These are phyloP conservation scores for Metschnikowia similis DNA, from an alignment of 805 yeast genomes.

Conservation along the genomic window DNA sequence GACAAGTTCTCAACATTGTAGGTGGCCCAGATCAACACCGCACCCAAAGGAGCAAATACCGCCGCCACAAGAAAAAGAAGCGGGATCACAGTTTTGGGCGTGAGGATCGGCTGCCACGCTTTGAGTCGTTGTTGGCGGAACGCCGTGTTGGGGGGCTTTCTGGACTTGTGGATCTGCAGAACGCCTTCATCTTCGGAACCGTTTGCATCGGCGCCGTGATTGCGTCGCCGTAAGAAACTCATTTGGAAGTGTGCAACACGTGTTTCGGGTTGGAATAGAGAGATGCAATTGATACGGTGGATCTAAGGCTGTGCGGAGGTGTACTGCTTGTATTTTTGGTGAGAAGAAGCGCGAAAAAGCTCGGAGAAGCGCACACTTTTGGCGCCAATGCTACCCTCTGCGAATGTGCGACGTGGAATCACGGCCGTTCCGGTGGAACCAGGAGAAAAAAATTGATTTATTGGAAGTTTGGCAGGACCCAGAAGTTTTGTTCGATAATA, in stretches of 20 bases:
- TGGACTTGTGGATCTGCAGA: constrained; percentile 23
- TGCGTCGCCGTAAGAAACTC: constrained; percentile 32
- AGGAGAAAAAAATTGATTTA: not conserved
- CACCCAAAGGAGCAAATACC: constrained; percentile 87
- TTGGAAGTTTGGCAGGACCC: too few species aligned
- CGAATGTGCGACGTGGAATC: not conserved
- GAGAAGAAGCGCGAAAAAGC: not conserved
- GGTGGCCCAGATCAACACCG: constrained; percentile 76
- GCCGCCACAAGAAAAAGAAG: constrained; percentile 68
- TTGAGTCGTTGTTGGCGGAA: constrained; percentile 70
- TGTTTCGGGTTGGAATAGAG: not conserved
- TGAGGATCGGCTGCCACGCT: constrained; percentile 82
- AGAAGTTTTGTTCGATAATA: too few species aligned
- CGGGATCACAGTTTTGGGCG: constrained; percentile 89
- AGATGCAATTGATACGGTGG: not conserved
- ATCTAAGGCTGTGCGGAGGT: not conserved
- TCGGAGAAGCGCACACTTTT: not conserved
- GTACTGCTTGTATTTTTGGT: not conserved
- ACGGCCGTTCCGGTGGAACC: not conserved
- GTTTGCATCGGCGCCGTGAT: constrained; percentile 19
- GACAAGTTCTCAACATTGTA: constrained; percentile 69
- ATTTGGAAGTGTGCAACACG: not conserved
- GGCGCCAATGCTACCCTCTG: not conserved
- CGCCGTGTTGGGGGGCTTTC: constrained; percentile 60
- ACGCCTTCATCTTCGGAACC: constrained; percentile 13